Evolutionary conservation across 2,329 filamentous ascomycete genomes (phyloP).

Genomic region (Colletotrichum tamarilloi): DNA sequence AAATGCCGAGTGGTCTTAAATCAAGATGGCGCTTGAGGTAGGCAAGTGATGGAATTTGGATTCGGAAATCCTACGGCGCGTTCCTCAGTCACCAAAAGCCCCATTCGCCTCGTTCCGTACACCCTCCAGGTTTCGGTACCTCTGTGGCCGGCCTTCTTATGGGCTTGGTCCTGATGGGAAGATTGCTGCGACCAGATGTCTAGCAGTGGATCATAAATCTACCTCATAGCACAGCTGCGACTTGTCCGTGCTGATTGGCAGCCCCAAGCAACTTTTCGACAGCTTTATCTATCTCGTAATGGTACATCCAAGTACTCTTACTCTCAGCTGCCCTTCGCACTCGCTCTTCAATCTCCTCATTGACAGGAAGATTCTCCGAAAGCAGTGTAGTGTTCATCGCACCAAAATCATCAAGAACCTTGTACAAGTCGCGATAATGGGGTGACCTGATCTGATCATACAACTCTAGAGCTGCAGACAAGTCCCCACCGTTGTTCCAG

Average conservation of each 20-base stretch:
- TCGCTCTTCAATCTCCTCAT: conserved; percentile 42
- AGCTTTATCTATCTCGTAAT: conserved; percentile 39
- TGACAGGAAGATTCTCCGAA: conserved; percentile 33
- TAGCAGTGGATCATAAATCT: background rate
- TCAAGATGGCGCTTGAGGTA: background rate
- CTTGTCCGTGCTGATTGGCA: background rate
- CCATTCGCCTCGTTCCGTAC: too few species aligned
- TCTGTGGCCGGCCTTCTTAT: too few species aligned
- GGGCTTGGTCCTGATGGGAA: too few species aligned
- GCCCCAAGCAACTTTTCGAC: conserved; percentile 5
- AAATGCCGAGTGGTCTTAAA: background rate
- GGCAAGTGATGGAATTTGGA: too few species aligned
- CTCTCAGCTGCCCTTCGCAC: conserved; percentile 38
- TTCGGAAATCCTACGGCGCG: too few species aligned
- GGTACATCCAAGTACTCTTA: conserved; percentile 42
- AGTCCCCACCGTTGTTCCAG: conserved; percentile 27
- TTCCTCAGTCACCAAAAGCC: too few species aligned
- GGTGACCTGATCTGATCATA: conserved; percentile 44
- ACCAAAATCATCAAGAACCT: conserved; percentile 41
- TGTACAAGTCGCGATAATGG: conserved; percentile 42
- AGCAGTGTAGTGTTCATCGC: conserved; percentile 33
- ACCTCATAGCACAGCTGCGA: background rate
- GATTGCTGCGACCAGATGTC: too few species aligned
- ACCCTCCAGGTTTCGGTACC: too few species aligned
- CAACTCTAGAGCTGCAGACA: conserved; percentile 39